Conservation (phyloP, 2,329 filamentous ascomycete species). For the Didymella sp. region DNA sequence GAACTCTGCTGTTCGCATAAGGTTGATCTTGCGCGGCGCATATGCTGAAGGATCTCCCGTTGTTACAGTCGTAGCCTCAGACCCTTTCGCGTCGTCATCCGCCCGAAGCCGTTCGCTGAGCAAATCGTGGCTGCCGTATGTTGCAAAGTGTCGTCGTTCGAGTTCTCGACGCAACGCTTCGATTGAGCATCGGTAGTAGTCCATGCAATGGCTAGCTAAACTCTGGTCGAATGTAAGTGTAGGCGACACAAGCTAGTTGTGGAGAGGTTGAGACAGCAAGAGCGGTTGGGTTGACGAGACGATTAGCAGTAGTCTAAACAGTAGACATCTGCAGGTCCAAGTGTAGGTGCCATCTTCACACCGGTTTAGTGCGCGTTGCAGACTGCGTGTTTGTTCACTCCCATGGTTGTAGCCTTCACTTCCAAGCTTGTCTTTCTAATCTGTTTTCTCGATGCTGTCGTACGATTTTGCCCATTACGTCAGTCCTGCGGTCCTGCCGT, state of each 20-base stretch:
- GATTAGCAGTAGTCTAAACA: background rate
- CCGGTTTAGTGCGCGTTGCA: background rate
- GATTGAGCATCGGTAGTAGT: conserved; percentile 34
- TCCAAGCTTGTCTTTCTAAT: background rate
- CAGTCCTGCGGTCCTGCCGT: background rate
- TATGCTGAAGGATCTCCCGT: conserved; percentile 12
- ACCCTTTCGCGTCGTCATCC: conserved; percentile 30
- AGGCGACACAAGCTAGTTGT: background rate
- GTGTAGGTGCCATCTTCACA: background rate
- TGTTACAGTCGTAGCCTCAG: conserved; percentile 30
- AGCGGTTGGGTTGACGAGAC: background rate
- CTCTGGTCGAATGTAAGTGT: background rate
- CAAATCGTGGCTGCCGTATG: conserved; percentile 23
- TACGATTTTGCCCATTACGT: background rate
- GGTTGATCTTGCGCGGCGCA: conserved; percentile 5
- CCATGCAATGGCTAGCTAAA: conserved; percentile 21
- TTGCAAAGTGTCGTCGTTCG: conserved; percentile 22
- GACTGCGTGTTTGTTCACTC: background rate
- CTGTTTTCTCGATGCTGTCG: background rate
- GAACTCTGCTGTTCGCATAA: conserved; percentile 21
- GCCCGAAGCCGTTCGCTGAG: conserved; percentile 29
- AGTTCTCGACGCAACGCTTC: conserved; percentile 28
- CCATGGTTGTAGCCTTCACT: background rate
- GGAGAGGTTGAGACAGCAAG: background rate
- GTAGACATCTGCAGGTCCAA: too few species aligned